Conservation (phyloP, 2,329 filamentous ascomycete species). For the Capronia epimyces region DNA sequence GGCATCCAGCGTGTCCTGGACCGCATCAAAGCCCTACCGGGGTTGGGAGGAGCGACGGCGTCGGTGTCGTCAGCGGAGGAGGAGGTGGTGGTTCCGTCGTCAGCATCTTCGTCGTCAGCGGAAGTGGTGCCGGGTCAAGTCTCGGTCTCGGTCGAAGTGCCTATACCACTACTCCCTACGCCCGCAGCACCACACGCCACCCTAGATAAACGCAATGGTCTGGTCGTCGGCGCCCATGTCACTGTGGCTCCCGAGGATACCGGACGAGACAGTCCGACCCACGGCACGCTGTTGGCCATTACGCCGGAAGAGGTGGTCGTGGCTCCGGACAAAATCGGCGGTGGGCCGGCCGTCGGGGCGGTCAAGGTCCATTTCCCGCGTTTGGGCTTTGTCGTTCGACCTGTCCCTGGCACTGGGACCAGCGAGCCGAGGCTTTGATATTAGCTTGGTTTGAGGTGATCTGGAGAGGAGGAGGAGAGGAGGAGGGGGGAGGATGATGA, state of each 20-base stretch:
- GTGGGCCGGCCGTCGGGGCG: constrained; percentile 4
- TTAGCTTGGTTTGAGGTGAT: too few relatives aligned
- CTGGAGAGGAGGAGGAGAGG: too few relatives aligned
- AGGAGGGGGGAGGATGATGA: too few relatives aligned
- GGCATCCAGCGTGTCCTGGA: constrained; percentile 25
- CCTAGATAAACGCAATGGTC: constrained; percentile 22
- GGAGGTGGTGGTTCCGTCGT: too few relatives aligned
- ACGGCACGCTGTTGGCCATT: constrained; percentile 19
- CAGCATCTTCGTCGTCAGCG: too few relatives aligned
- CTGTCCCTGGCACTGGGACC: neutral
- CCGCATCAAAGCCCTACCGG: constrained; percentile 34
- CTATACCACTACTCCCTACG: constrained; percentile 17
- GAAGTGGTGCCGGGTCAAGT: too few relatives aligned
- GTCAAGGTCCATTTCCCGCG: constrained; percentile 20
- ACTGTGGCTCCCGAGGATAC: constrained; percentile 26
- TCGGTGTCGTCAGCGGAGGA: too few relatives aligned
- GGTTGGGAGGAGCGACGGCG: neutral
- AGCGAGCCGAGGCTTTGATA: neutral
- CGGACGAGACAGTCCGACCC: constrained; percentile 18
- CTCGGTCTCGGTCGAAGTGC: neutral
- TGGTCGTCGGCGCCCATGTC: constrained; percentile 17
- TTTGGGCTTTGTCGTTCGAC: constrained; percentile 17
- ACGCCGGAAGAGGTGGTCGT: constrained; percentile 26
- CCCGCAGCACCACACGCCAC: constrained; percentile 8
- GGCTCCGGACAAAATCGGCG: constrained; percentile 6